These are phyloP conservation scores for Tricholoma terreum DNA, from an alignment of 768 basidiomycete genomes.

Conservation along the genomic window DNA sequence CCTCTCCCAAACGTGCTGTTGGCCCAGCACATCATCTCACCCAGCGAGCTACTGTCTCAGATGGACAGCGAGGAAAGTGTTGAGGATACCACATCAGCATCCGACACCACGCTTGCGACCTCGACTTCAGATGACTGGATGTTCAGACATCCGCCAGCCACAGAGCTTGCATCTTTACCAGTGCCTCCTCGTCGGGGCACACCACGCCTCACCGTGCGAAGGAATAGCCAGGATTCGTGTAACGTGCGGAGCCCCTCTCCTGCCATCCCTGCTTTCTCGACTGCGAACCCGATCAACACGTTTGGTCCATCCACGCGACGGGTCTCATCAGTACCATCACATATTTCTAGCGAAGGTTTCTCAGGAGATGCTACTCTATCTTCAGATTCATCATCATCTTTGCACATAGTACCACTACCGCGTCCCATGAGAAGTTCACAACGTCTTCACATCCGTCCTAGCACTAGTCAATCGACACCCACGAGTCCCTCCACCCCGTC, in stretches of 20 bases:
- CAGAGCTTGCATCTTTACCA: conserved; percentile 36
- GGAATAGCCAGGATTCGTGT: conserved; percentile 6
- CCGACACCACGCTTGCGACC: background rate
- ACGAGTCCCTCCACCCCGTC: background rate
- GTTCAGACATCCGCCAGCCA: conserved; percentile 31
- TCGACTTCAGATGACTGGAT: conserved; percentile 28
- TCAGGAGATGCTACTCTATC: background rate
- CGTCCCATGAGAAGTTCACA: conserved; percentile 25
- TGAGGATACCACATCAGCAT: background rate
- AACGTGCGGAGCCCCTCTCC: conserved; percentile 29
- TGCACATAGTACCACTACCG: conserved; percentile 17
- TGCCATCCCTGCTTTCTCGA: conserved; percentile 50
- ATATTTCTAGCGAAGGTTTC: background rate
- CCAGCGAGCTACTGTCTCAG: conserved; percentile 51
- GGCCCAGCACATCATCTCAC: conserved; percentile 52
- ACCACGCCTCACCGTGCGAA: conserved; percentile 1
- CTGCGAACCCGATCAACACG: conserved; percentile 42
- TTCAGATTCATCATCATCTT: conserved; percentile 10
- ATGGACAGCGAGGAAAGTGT: conserved; percentile 25
- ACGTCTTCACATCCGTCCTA: conserved; percentile 5
- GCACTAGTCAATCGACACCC: conserved; percentile 1
- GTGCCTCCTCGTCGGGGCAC: conserved; percentile 33
- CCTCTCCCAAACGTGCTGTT: conserved; percentile 11
- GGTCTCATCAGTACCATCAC: conserved; percentile 5
- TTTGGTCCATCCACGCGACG: conserved; percentile 25